Percentiles rank a stretch among this genome's conserved stretches.
phyloP scores from a whole-genome alignment of 768 basidiomycete genomes.

The Tulasnella sp. region DNA sequence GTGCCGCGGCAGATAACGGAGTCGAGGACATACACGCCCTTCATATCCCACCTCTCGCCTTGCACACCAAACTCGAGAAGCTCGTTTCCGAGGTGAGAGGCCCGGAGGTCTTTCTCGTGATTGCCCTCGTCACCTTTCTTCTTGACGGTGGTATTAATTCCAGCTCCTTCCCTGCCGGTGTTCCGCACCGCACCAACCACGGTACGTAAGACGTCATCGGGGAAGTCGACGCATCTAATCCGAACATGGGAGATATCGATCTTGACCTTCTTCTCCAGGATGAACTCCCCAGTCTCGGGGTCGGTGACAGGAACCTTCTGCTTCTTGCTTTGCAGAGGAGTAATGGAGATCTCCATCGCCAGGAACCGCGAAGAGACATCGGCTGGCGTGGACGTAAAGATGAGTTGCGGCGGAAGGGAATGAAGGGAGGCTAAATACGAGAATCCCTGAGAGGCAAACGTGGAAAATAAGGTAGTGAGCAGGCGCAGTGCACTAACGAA shows the following conservation, averaged over 20 bases:
- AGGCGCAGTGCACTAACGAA: constrained; percentile 23
- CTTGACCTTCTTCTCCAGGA: constrained; percentile 19
- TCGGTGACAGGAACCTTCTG: constrained; percentile 22
- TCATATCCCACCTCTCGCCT: constrained; percentile 21
- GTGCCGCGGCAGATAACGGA: constrained; percentile 24
- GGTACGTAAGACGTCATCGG: constrained; percentile 15
- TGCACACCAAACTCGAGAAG: constrained; percentile 23
- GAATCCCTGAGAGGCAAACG: constrained; percentile 23
- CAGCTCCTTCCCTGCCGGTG: constrained; percentile 17
- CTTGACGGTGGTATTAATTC: constrained; percentile 7
- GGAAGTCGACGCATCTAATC: constrained; percentile 20
- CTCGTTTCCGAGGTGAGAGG: not conserved
- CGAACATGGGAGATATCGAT: constrained; percentile 20
- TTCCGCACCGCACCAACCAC: constrained; percentile 24
- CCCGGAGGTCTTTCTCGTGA: not conserved
- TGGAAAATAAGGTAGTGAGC: constrained; percentile 23
- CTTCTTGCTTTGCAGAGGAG: constrained; percentile 21
- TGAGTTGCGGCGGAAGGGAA: constrained; percentile 24
- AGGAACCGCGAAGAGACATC: constrained; percentile 23
- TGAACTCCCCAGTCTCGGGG: constrained; percentile 7
- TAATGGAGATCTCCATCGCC: constrained; percentile 9
- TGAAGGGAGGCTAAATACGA: constrained; percentile 25
- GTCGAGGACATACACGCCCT: constrained; percentile 25
- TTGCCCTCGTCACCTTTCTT: constrained; percentile 1
- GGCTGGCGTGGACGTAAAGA: constrained; percentile 24